A percentile compares a stretch with the other conserved stretches of the same genome.
phyloP scores from a whole-genome alignment of 305 asterid genomes.

The Rubia tinctorum region DNA sequence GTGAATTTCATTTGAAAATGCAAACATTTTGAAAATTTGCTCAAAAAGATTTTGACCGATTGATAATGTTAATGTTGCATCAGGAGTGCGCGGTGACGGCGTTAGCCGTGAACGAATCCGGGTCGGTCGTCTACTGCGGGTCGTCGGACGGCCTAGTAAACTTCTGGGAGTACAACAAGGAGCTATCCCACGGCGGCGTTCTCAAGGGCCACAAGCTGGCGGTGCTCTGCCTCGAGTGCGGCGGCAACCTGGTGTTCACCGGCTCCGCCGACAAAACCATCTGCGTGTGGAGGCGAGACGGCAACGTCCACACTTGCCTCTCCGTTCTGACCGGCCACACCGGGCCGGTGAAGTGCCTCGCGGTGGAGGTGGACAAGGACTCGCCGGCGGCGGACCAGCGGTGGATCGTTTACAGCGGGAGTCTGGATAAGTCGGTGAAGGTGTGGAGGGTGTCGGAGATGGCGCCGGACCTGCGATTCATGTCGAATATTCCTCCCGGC shows the following conservation, averaged over 20 bases:
- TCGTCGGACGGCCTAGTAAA: conserved; percentile 77
- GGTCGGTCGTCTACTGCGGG: conserved; percentile 55
- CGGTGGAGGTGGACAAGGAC: conserved; percentile 52
- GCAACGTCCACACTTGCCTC: conserved; percentile 52
- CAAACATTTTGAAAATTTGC: no score
- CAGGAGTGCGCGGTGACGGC: conserved; percentile 72
- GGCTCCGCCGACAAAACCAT: conserved; percentile 90
- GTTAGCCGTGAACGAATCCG: conserved; percentile 45
- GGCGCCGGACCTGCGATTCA: conserved; percentile 47
- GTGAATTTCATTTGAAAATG: no score
- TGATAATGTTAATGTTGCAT: no score
- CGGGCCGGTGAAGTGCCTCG: conserved; percentile 84
- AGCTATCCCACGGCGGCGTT: conserved; percentile 61
- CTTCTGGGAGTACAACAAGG: conserved; percentile 67
- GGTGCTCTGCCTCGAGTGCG: conserved; percentile 62
- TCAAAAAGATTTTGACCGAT: no score
- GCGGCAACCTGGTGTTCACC: conserved; percentile 64
- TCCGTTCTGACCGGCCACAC: conserved; percentile 78
- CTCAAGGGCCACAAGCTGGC: conserved; percentile 82
- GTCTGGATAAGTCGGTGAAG: conserved; percentile 82
- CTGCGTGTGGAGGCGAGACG: conserved; percentile 77
- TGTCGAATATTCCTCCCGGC: conserved; percentile 23
- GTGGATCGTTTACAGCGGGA: conserved; percentile 88
- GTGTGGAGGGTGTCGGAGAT: conserved; percentile 90
- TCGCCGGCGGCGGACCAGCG: conserved; percentile 34